A percentile compares a stretch with the other conserved stretches of the same genome.
phyloP scores from a whole-genome alignment of 2,329 filamentous ascomycete genomes.

The Penicillium crustosum region DNA sequence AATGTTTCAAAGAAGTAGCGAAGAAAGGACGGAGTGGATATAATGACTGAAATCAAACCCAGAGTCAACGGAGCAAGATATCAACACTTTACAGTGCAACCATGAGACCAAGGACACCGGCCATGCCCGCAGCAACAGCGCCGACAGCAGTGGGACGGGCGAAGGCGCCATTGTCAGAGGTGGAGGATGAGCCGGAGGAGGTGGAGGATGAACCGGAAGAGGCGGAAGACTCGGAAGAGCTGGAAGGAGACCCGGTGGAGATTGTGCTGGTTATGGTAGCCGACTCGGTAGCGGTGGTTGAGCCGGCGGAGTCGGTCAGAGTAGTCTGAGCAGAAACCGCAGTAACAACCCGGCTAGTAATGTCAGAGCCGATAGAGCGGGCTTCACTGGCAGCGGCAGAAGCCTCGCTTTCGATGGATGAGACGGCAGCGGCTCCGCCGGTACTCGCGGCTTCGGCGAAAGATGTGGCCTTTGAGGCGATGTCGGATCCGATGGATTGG shows the following conservation, averaged over 20 bases:
- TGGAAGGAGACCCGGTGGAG: slow-evolving; percentile 8
- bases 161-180: slow-evolving; percentile 19
- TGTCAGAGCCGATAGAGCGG: slow-evolving; percentile 15
- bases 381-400: slow-evolving; percentile 19
- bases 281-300: slow-evolving; percentile 17
- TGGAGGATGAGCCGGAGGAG: slow-evolving; percentile 8
- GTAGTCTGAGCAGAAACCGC: slow-evolving; percentile 18
- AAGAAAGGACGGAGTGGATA: not conserved
- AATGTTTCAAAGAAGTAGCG: not conserved
- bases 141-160: slow-evolving; percentile 25
- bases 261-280: slow-evolving; percentile 15
- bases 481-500: slow-evolving; percentile 14
- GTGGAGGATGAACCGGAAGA: slow-evolving; percentile 11
- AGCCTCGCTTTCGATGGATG: slow-evolving; percentile 17
- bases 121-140: slow-evolving; percentile 26
- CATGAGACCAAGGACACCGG: slow-evolving; percentile 33
- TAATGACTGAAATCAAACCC: not conserved
- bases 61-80: not conserved
- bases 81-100: slow-evolving; percentile 28
- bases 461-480: slow-evolving; percentile 11
- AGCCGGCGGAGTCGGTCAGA: slow-evolving; percentile 20
- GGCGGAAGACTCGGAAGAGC: slow-evolving; percentile 6
- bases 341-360: slow-evolving; percentile 14
- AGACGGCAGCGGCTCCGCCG: slow-evolving; percentile 18
- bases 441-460: slow-evolving; percentile 10